Base-by-base conservation (phyloP, 495 filamentous ascomycete genomes). In the Bryoglossum gracile region DNA sequence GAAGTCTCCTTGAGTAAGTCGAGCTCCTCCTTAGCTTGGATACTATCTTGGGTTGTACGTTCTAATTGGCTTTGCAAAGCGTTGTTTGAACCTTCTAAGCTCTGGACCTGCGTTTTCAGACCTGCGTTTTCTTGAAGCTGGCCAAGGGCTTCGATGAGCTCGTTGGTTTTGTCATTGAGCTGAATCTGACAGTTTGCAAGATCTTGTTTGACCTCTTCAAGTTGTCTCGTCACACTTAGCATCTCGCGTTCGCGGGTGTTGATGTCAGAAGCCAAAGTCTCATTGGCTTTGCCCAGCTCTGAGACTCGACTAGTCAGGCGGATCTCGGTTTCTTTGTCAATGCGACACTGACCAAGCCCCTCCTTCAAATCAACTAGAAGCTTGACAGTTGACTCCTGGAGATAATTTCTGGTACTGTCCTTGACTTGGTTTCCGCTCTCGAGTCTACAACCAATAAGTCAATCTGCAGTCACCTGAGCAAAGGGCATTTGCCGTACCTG, bases 171-270 rank as follows among this genome's bases (percentile, higher is more conserved):
- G 11, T 50, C 37, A 8, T 32, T 43, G 8, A 57, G 38, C 9
- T 48, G 44, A 26, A 36, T 45, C 26, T 42, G 35, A 47, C 46
- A 54, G 22, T 54, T 46, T 2, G 46, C 10, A 32, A 67, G 19
- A 9, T 68, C 59, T 21, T 51, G 39, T 38, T 59, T 54, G 5
- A 62, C 41, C 8, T 30, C 23, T 9, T 62, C 54, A 26, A 60
- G 43, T 18, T 61, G 51, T 4, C 32, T 44, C 8, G 35, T 25
- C 4, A 58, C 28, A 34, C 8, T 33, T 36, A 62, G 53, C 14
- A 48, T 17, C 19, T 56, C 50, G 14, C 16, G 19, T 13, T 57
- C 50, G 9, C 2, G 18, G 13, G 34, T 24, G 45, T 17, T 37
- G 6, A 46, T 46, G 5, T 42, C 33, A 10, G 35, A 22, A 3